Conservation (phyloP, 108 stramenopile species). For the Nitzschia sp. region DNA sequence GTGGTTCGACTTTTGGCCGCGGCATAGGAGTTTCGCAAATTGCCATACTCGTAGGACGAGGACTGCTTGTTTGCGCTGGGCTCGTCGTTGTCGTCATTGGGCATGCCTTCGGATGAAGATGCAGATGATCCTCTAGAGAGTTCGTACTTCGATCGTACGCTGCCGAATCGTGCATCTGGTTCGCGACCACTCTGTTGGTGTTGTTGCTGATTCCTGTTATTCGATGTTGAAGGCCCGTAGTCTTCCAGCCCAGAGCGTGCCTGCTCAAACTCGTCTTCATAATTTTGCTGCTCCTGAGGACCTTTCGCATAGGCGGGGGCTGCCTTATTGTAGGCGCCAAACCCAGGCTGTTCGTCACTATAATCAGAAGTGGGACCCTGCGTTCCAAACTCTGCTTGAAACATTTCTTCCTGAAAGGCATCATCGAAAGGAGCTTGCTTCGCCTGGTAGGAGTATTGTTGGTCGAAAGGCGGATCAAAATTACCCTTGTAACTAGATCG, state of each 20-base stretch:
- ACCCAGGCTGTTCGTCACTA: neutral
- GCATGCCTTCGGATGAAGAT: neutral
- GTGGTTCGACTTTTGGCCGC: slow-evolving; percentile 2
- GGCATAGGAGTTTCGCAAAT: slow-evolving; percentile 8
- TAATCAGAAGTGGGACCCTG: neutral
- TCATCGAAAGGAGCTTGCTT: too few species aligned
- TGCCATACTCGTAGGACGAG: neutral
- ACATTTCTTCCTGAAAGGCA: neutral
- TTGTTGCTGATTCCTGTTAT: neutral
- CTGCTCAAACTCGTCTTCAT: neutral
- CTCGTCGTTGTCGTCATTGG: neutral
- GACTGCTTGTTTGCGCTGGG: neutral
- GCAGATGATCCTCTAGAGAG: neutral
- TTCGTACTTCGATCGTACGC: slow-evolving; percentile 24
- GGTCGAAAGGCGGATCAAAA: neutral
- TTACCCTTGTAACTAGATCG: neutral
- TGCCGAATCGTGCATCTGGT: slow-evolving; percentile 5
- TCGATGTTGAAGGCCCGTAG: slow-evolving; percentile 1
- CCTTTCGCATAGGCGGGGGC: neutral
- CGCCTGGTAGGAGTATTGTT: neutral
- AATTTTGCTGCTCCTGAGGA: neutral
- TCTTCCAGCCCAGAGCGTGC: neutral
- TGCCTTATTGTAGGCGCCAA: slow-evolving; percentile 2
- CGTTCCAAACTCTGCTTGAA: neutral
- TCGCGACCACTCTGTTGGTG: neutral